Conservation (phyloP, 768 basidiomycete species). For the Lyophyllum atratum region DNA sequence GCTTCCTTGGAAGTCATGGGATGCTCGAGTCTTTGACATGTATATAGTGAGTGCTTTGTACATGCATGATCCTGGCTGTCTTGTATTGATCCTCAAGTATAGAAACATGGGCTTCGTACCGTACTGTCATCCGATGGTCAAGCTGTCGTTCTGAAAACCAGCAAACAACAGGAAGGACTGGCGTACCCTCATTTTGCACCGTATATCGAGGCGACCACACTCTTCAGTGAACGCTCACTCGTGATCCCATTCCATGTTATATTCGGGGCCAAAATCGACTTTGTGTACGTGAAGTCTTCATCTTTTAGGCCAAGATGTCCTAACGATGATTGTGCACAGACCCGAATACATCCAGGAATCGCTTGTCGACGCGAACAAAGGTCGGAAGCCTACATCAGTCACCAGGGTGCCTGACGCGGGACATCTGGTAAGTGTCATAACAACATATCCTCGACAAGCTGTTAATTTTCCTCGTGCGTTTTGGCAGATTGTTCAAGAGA, state of each 20-base stretch:
- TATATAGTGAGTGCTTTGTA: conserved; percentile 24
- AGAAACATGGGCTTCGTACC: conserved; percentile 18
- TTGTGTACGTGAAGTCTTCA: conserved; percentile 14
- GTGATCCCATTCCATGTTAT: conserved; percentile 19
- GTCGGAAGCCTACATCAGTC: conserved; percentile 26
- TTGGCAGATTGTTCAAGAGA: conserved; percentile 29
- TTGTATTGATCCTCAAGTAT: not conserved
- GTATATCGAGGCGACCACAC: conserved; percentile 16
- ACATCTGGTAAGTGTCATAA: conserved; percentile 25
- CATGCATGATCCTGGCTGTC: not conserved
- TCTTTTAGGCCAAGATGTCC: not conserved
- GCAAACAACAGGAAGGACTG: conserved; percentile 17
- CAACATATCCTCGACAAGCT: not conserved
- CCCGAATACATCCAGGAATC: conserved; percentile 27
- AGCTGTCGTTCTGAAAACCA: conserved; percentile 9
- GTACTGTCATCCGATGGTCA: conserved; percentile 4
- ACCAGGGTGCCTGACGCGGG: conserved; percentile 24
- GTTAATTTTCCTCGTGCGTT: not conserved
- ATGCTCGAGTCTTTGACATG: conserved; percentile 26
- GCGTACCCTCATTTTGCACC: conserved; percentile 17
- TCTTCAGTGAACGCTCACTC: conserved; percentile 13
- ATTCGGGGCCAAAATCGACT: conserved; percentile 19
- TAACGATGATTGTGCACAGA: conserved; percentile 8
- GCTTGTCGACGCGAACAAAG: conserved; percentile 21
- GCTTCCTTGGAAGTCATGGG: conserved; percentile 31